A percentile compares a stretch with the other conserved stretches of the same genome.
Evolutionary conservation across 352 stramenopile species (phyloP).

Genomic region (Phytophthora syringae): DNA sequence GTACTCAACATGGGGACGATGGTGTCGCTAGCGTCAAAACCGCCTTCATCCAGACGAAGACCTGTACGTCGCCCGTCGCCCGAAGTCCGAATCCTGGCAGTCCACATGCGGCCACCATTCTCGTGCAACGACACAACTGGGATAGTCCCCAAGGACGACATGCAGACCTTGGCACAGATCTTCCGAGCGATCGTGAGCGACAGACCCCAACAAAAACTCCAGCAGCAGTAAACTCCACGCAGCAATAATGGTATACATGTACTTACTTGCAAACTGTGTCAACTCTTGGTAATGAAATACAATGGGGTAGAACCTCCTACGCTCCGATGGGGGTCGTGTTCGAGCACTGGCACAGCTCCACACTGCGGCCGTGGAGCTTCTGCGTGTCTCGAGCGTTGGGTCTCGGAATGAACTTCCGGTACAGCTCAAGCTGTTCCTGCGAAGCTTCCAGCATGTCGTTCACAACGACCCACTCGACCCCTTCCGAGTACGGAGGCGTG

Average conservation of each 20-base stretch:
- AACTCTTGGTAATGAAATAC: not conserved
- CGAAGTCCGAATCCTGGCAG: conserved; percentile 14
- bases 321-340: conserved; percentile 24
- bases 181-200: conserved; percentile 33
- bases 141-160: conserved; percentile 19
- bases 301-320: conserved; percentile 10
- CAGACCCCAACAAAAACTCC: conserved; percentile 21
- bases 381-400: conserved; percentile 65
- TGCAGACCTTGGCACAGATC: conserved; percentile 24
- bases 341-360: conserved; percentile 37
- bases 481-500: conserved; percentile 77
- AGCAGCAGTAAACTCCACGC: conserved; percentile 22
- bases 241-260: conserved; percentile 15
- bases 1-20: conserved; percentile 20
- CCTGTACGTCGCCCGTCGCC: conserved; percentile 15
- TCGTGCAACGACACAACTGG: conserved; percentile 17
- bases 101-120: conserved; percentile 11
- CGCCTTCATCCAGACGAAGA: conserved; percentile 5
- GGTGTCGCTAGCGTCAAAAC: conserved; percentile 17
- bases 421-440: conserved; percentile 53
- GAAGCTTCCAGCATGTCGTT: conserved; percentile 57
- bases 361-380: conserved; percentile 49
- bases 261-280: conserved; percentile 18
- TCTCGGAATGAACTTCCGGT: conserved; percentile 45
- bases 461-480: conserved; percentile 74